These are phyloP conservation scores for Pyracantha coccinea DNA, from an alignment of 331 rosid genomes.

Conservation along the genomic window DNA sequence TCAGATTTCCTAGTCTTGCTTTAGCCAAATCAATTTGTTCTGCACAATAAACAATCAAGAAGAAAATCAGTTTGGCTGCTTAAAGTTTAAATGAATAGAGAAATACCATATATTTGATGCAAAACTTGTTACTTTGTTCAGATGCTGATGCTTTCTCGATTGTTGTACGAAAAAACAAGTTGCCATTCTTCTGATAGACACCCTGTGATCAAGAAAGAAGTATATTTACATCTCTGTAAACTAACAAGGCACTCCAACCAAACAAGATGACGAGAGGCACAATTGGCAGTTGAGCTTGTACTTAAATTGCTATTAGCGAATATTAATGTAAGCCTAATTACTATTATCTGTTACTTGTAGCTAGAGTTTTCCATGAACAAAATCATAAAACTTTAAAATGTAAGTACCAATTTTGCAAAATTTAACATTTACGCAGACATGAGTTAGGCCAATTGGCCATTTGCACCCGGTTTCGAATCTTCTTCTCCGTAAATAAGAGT, in stretches of 20 bases:
- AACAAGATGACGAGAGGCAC: background rate
- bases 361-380: background rate
- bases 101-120: background rate
- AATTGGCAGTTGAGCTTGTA: background rate
- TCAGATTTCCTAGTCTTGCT: no score
- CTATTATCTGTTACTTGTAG: background rate
- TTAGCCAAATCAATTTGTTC: no score
- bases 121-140: constrained; percentile 51
- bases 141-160: constrained; percentile 46
- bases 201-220: constrained; percentile 22
- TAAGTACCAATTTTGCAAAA: background rate
- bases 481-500: no score
- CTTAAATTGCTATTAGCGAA: no score
- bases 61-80: background rate
- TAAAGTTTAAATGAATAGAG: no score
- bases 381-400: background rate
- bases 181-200: constrained; percentile 62
- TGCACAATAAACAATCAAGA: no score
- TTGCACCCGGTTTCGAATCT: no score
- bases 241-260: background rate
- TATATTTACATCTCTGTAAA: background rate
- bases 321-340: no score
- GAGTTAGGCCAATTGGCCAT: no score
- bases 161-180: constrained; percentile 58
- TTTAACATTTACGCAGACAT: no score